phyloP scores from a whole-genome alignment of 176 grass and related monocot species.

The Cymbopogon citratus region DNA sequence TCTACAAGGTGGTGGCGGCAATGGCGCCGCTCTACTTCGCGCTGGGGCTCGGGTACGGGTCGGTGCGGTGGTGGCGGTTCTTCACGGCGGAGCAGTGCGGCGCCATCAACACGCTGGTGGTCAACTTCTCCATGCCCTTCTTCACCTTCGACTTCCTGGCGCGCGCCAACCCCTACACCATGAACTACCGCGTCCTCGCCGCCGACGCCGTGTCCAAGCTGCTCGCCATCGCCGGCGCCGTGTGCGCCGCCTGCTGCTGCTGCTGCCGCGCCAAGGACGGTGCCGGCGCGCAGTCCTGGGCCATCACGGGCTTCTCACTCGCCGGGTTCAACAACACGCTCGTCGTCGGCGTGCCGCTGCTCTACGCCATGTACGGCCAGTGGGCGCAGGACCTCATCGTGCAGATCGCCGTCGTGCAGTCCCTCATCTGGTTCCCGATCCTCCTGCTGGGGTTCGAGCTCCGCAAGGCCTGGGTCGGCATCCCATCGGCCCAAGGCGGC shows the following conservation, averaged over 20 bases:
- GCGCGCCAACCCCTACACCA: constrained; percentile 46
- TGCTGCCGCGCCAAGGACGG: not conserved
- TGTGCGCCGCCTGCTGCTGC: not conserved
- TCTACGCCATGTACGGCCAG: constrained; percentile 41
- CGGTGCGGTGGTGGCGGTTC: constrained; percentile 55
- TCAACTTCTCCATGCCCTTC: constrained; percentile 63
- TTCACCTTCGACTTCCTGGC: constrained; percentile 59
- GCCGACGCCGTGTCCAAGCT: constrained; percentile 57
- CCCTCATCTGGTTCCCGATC: constrained; percentile 51
- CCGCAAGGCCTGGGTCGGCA: constrained; percentile 21
- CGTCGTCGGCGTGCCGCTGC: constrained; percentile 56
- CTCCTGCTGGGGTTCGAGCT: constrained; percentile 67
- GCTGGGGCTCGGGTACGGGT: constrained; percentile 43
- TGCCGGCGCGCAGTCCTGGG: constrained; percentile 6
- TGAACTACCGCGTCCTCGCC: constrained; percentile 50
- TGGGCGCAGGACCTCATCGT: constrained; percentile 76
- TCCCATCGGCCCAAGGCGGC: not conserved
- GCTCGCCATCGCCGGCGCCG: not conserved
- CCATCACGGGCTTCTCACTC: constrained; percentile 71
- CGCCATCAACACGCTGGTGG: constrained; percentile 50
- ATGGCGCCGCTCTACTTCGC: constrained; percentile 74
- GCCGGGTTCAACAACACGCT: constrained; percentile 65
- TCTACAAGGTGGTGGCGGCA: constrained; percentile 49
- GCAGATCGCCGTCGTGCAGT: constrained; percentile 74
- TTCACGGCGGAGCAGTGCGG: constrained; percentile 56